Evolutionary conservation across 179 eudicot genomes (phyloP), one percentile per base, ranked within the genome.

Genomic region (Pouteria campechiana): DNA sequence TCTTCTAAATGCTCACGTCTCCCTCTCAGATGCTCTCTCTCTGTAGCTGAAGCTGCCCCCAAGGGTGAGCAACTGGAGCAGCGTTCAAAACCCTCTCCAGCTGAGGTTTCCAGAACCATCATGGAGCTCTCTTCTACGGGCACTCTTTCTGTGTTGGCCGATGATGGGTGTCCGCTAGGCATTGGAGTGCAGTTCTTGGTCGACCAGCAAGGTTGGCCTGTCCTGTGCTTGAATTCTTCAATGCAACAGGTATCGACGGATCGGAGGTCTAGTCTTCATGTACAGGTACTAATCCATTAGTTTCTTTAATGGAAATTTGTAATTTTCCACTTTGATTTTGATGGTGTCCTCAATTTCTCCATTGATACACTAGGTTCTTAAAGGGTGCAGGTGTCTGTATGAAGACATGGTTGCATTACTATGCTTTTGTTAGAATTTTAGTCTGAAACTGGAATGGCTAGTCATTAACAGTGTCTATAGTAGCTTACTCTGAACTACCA

Each of bases 81-180:
- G 35, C 58, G 32, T 44, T 27, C 47, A 11, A 84, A 68, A 41
- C 98, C 98, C 12, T 61, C 28, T 21, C 83, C 95, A 22, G 87
- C 87, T 33, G 95, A 90, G 54, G 90, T 86, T 37, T 79, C 98
- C 0, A 78, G 98, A 33, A 90, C 98, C 25, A 74, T 86, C 43
- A 67, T 81, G 90, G 95, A 90, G 58, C 55, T 90, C 16, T 65
- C 86, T n/a, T 63, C 76, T 7, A 69, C 41, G 27, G 98, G 65
- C 39, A 76, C 95, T 4, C 79, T 85, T 41, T 81, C 93, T 9
- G 55, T 73, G 11, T 56, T 74, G 32, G 63, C 59, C 37, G 79
- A 61, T 41, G 78, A 86, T 37, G 85, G 89, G 19, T 81, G 78
- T 73, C 95, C 93, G 32, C 61, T 81, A 3, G 93, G 81, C 0